A percentile compares a stretch with the other conserved stretches of the same genome.
Evolutionary conservation across 2,329 filamentous ascomycete genomes (phyloP).

Genomic region (Lachnellula subtilissima): DNA sequence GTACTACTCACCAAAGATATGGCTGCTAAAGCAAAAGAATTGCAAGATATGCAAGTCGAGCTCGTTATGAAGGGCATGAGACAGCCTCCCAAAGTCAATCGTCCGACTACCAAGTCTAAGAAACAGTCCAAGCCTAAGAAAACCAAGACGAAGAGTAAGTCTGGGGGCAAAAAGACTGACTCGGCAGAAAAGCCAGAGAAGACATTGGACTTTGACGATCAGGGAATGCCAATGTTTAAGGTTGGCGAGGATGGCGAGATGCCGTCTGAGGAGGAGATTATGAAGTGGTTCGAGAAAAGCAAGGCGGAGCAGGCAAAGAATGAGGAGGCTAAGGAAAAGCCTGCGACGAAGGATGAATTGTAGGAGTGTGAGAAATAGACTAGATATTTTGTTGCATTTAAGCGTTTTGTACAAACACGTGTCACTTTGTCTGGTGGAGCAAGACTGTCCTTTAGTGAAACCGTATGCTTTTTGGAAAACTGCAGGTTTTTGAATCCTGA

Average conservation of each 20-base stretch:
- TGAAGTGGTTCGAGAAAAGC: slow-evolving; percentile 49
- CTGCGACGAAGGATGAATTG: background rate
- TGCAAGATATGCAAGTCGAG: slow-evolving; percentile 66
- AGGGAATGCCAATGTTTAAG: slow-evolving; percentile 33
- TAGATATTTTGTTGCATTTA: background rate
- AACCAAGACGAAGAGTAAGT: slow-evolving; percentile 8
- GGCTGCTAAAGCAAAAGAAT: slow-evolving; percentile 59
- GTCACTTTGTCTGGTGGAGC: too few species aligned
- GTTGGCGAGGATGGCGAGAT: slow-evolving; percentile 39
- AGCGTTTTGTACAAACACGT: background rate
- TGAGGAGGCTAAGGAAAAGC: slow-evolving; percentile 4
- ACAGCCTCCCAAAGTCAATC: slow-evolving; percentile 37
- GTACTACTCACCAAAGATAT: slow-evolving; percentile 70
- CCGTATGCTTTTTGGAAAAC: too few species aligned
- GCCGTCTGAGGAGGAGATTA: slow-evolving; percentile 45
- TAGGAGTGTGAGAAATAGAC: background rate
- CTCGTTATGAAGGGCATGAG: slow-evolving; percentile 65
- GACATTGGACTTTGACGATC: slow-evolving; percentile 39
- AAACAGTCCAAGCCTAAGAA: slow-evolving; percentile 34
- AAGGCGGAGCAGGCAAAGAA: slow-evolving; percentile 11
- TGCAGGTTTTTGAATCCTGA: too few species aligned
- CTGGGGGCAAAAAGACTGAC: slow-evolving; percentile 30
- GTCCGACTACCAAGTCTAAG: slow-evolving; percentile 33
- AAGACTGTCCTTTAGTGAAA: too few species aligned
- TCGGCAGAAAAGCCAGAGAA: slow-evolving; percentile 30